Percentiles rank a stretch among this genome's conserved stretches.
phyloP scores from a whole-genome alignment of 2,329 filamentous ascomycete species.

The Scedosporium apiospermum region DNA sequence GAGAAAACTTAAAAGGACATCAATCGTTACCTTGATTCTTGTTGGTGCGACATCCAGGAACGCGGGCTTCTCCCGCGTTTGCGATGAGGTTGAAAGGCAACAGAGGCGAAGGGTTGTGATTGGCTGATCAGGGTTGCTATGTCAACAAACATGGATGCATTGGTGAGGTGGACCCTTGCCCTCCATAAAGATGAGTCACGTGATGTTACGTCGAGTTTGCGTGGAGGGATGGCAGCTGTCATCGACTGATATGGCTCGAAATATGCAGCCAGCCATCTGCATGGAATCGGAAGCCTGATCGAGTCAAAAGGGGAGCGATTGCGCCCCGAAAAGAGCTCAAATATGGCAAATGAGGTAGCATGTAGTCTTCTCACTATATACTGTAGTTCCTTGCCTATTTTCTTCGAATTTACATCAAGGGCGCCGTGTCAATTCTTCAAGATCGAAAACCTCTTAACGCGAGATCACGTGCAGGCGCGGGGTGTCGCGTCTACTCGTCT shows the following conservation, averaged over 20 bases:
- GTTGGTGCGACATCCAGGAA: background rate
- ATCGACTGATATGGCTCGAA: no score
- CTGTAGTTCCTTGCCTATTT: no score
- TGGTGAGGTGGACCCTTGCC: background rate
- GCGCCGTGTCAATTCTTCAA: background rate
- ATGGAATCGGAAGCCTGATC: no score
- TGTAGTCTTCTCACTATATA: no score
- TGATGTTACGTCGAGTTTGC: background rate
- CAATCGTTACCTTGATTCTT: constrained; percentile 3
- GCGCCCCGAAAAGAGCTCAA: no score
- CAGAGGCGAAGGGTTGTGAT: background rate
- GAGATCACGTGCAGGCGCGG: constrained; percentile 24
- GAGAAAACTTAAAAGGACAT: background rate
- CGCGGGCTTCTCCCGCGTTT: background rate
- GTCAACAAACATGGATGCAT: constrained; percentile 14
- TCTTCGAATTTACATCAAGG: no score
- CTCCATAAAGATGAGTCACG: constrained; percentile 11
- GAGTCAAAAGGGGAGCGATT: no score
- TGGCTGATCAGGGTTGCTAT: constrained; percentile 4
- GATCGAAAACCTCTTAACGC: constrained; percentile 7
- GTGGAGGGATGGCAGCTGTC: no score
- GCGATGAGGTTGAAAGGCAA: constrained; percentile 1
- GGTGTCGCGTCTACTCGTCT: constrained; percentile 16
- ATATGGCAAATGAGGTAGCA: no score
- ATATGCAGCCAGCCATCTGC: no score